Evolutionary conservation across 495 filamentous ascomycete genomes (phyloP).

Genomic region (Penicillium silybi): DNA sequence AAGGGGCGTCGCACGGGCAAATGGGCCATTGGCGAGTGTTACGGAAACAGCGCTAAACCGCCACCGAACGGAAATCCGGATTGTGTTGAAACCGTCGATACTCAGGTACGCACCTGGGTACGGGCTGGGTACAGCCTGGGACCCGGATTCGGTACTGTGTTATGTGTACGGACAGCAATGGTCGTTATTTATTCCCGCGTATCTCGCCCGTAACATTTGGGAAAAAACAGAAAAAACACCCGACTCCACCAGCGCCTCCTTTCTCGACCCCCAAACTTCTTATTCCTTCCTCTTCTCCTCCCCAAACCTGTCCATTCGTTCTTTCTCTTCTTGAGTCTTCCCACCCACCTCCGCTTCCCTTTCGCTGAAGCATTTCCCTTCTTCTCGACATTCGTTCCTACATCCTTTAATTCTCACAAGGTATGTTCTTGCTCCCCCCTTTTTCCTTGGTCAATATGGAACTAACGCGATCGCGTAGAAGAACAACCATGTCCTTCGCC

Average conservation of each 20-base stretch:
- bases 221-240: constrained; percentile 10
- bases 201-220: constrained; percentile 6
- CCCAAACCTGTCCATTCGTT: constrained; percentile 47
- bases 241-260: constrained; percentile 38
- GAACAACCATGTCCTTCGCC: constrained; percentile 67
- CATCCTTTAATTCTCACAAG: constrained; percentile 14
- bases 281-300: constrained; percentile 37
- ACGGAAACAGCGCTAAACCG: constrained; percentile 14
- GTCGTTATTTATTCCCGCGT: constrained; percentile 4
- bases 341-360: constrained; percentile 17
- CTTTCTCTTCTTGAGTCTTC: constrained; percentile 40
- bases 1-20: constrained; percentile 14
- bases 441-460: neutral
- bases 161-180: constrained; percentile 1
- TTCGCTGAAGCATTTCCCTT: constrained; percentile 21
- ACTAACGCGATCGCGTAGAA: constrained; percentile 15
- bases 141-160: constrained; percentile 23
- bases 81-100: constrained; percentile 1
- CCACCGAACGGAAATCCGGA: constrained; percentile 9
- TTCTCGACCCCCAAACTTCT: constrained; percentile 28
- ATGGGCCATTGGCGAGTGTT: constrained; percentile 3
- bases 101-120: neutral
- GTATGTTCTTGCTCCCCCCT: neutral
- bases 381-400: constrained; percentile 28
- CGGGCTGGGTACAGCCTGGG: too few relatives aligned